A percentile compares a stretch with the other conserved stretches of the same genome.
These are phyloP conservation scores for Erythrobasidium yunnanense DNA, from an alignment of 768 basidiomycete genomes.

Conservation along the genomic window DNA sequence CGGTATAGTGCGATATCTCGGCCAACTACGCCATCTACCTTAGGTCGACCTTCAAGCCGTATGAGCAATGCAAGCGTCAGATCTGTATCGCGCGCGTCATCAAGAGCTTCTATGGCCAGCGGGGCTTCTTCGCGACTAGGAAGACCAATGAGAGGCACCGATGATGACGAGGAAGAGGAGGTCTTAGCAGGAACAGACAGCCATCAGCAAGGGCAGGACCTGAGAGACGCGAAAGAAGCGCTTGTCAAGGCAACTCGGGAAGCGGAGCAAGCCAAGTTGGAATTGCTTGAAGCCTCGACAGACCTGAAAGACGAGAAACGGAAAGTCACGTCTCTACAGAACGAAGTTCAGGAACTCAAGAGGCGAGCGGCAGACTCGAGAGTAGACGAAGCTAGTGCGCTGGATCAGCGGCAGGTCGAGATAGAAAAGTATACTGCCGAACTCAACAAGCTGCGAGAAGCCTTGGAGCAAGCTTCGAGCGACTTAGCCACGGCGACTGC, in stretches of 20 bases:
- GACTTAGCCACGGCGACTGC: neutral
- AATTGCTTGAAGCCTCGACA: constrained; percentile 9
- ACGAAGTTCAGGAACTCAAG: constrained; percentile 46
- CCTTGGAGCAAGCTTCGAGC: constrained; percentile 4
- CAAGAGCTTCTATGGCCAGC: neutral
- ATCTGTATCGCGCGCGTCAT: constrained; percentile 25
- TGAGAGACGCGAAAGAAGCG: neutral
- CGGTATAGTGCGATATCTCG: constrained; percentile 11
- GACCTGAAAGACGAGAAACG: constrained; percentile 10
- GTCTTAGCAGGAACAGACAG: neutral
- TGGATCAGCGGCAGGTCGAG: constrained; percentile 21
- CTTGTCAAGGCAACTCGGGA: constrained; percentile 2
- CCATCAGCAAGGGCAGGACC: neutral
- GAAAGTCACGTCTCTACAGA: constrained; percentile 41
- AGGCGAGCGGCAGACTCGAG: constrained; percentile 34
- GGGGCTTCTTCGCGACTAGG: constrained; percentile 9
- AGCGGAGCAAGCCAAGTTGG: constrained; percentile 22
- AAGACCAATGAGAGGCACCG: neutral
- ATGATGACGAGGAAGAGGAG: neutral
- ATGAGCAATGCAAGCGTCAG: neutral
- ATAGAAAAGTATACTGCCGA: constrained; percentile 4
- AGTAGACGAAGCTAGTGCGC: constrained; percentile 21
- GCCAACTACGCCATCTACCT: neutral
- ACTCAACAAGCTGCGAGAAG: constrained; percentile 9
- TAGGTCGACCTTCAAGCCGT: constrained; percentile 21